Evolutionary conservation across 208 protist genomes (phyloP).

Genomic region (Tritrichomonas musculus): DNA sequence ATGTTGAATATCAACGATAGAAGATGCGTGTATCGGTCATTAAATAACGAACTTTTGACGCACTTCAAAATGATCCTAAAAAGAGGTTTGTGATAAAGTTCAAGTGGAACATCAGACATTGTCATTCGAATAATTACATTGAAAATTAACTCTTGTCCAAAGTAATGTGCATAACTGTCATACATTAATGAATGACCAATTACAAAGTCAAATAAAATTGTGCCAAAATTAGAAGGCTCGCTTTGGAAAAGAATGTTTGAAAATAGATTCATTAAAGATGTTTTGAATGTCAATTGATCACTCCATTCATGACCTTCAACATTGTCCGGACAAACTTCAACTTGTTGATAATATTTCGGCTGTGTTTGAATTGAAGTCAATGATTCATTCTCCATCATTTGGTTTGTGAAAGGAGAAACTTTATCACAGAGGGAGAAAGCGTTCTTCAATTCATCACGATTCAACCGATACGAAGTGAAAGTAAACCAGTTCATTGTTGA

Average conservation of each 20-base stretch:
- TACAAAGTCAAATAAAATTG: not conserved
- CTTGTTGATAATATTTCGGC: not conserved
- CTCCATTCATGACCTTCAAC: not conserved
- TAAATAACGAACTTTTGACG: not conserved
- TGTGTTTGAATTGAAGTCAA: not conserved
- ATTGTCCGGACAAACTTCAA: not conserved
- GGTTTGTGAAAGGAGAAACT: not conserved
- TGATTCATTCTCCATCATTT: not conserved
- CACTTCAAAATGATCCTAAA: not conserved
- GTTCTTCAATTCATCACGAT: not conserved
- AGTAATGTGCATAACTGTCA: not conserved
- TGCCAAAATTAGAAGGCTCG: not conserved
- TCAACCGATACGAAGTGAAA: not conserved
- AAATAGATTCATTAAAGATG: not conserved
- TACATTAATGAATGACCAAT: constrained; percentile 10
- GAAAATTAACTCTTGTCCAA: not conserved
- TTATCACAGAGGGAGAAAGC: not conserved
- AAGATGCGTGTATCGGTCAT: not conserved
- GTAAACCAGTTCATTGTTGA: no score
- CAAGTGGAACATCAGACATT: not conserved
- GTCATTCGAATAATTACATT: not conserved
- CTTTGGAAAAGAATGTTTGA: not conserved
- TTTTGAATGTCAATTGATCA: not conserved
- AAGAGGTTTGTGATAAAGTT: not conserved
- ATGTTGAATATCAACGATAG: constrained; percentile 4